Evolutionary conservation across 352 stramenopile genomes (phyloP), one percentile per base, ranked within the genome.

Genomic region (Globisporangium canariense): DNA sequence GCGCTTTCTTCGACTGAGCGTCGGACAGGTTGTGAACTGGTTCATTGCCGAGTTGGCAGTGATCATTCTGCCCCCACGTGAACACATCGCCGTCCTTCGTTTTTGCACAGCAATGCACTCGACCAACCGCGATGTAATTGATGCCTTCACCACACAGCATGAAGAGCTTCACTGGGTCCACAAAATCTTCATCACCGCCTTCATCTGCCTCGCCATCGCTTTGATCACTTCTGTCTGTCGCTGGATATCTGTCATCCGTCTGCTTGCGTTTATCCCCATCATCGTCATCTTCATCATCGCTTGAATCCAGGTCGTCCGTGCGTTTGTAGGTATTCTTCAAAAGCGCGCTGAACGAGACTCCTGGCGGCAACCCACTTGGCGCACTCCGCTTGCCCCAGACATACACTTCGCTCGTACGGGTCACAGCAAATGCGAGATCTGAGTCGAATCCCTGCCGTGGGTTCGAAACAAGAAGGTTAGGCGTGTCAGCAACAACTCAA

Each of bases 31-130:
- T 82, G 55, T 94, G 84, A 0, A 75, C 55, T 11, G 81, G 76
- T 52, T 94, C 86, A 14, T 82, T 72, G 6, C 86, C 86, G 3
- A 93, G 63, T 50, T 94, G 86, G 34, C 81, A 91, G 63, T 93
- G 86, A 56, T 92, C 81, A 52, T 93, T 94, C 20, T 92, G 83
- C 8, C 86, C 86, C 86, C 86, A 94, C 20, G 86, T 90, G 58
- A 88, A 94, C 3, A 93, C 80, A 56, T 93, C 86, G 40, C 86
- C 84, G 16, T 91, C 83, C 63, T 90, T 93, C 1, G 86, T 92
- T 22, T 69, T 76, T 3, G 83, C 86, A 47, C 75, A 89, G 58
- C 86, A 94, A 66, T 94, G 86, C 6, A 85, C 77, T 36, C 86
- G 71, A 0, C 86, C 86, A 2, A 94, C 86, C 25, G 86, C 84